These are phyloP conservation scores for Apiospora saccharicola DNA, from an alignment of 2,329 filamentous ascomycete species.

Conservation along the genomic window DNA sequence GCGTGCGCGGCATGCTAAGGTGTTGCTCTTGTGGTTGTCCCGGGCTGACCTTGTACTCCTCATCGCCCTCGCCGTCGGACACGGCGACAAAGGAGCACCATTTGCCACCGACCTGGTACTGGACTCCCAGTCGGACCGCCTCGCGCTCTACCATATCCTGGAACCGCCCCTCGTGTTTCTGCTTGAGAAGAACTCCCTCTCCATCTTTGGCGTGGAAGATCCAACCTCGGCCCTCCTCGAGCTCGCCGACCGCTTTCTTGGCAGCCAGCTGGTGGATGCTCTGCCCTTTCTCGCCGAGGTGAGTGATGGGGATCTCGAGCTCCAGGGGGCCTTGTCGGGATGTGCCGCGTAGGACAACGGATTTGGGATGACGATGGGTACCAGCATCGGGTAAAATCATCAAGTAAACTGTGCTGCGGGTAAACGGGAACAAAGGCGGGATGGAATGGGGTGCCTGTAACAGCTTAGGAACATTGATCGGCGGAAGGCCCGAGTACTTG, in stretches of 20 bases:
- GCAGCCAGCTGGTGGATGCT: conserved; percentile 76
- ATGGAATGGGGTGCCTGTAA: conserved; percentile 71
- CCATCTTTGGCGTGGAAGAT: conserved; percentile 58
- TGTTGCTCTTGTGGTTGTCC: no score
- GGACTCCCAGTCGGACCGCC: conserved; percentile 69
- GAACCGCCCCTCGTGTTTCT: conserved; percentile 58
- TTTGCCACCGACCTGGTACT: conserved; percentile 72
- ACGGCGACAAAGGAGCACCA: conserved; percentile 79
- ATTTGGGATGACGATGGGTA: conserved; percentile 53
- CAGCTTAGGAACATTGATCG: conserved; percentile 59
- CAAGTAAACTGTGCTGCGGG: conserved; percentile 69
- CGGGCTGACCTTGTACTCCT: no score
- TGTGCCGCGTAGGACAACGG: conserved; percentile 65
- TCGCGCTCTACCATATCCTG: conserved; percentile 69
- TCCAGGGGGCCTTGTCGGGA: conserved; percentile 65
- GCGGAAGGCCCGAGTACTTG: conserved; percentile 60
- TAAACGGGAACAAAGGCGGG: conserved; percentile 72
- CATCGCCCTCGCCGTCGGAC: conserved; percentile 44
- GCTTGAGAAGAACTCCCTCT: conserved; percentile 52
- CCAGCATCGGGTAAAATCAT: conserved; percentile 62
- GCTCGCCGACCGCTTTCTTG: conserved; percentile 70
- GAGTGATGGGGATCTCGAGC: conserved; percentile 68
- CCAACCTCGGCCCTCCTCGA: conserved; percentile 77
- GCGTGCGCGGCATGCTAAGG: no score
- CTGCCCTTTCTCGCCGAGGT: conserved; percentile 52